Evolutionary conservation across 257 asterid genomes (phyloP).

Genomic region (Scutellaria baicalensis): DNA sequence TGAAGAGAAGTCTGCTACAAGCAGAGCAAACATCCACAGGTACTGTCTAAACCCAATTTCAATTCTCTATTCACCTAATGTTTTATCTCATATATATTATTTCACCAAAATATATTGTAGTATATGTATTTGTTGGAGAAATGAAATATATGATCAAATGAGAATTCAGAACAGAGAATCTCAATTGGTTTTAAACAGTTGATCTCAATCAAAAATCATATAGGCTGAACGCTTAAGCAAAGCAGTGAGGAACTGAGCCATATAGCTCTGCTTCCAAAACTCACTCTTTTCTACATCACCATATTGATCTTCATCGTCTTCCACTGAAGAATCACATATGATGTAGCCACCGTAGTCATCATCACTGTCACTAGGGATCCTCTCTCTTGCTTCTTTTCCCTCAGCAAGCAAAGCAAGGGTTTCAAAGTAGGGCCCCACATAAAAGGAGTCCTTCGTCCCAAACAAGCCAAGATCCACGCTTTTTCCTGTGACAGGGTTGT

Average conservation of each 20-base stretch:
- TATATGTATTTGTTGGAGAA: neutral
- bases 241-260: slow-evolving; percentile 12
- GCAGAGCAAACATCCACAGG: neutral
- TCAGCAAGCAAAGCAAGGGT: slow-evolving; percentile 20
- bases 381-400: slow-evolving; percentile 12
- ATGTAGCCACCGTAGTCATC: neutral
- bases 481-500: neutral
- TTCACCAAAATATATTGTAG: neutral
- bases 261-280: slow-evolving; percentile 9
- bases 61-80: neutral
- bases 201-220: no score
- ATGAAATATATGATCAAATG: neutral
- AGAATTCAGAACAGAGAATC: neutral
- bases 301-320: neutral
- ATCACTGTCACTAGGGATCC: neutral
- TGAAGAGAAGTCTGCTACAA: neutral
- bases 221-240: neutral
- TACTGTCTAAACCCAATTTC: neutral
- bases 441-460: slow-evolving; percentile 18
- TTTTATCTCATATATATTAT: neutral
- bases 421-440: slow-evolving; percentile 12
- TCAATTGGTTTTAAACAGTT: no score
- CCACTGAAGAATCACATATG: neutral
- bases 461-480: slow-evolving; percentile 11
- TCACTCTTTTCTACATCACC: slow-evolving; percentile 9